A percentile compares a stretch with the other conserved stretches of the same genome.
Conservation (phyloP, 192 early-diverging fungal genomes). For the Obelidium mucronatum region DNA sequence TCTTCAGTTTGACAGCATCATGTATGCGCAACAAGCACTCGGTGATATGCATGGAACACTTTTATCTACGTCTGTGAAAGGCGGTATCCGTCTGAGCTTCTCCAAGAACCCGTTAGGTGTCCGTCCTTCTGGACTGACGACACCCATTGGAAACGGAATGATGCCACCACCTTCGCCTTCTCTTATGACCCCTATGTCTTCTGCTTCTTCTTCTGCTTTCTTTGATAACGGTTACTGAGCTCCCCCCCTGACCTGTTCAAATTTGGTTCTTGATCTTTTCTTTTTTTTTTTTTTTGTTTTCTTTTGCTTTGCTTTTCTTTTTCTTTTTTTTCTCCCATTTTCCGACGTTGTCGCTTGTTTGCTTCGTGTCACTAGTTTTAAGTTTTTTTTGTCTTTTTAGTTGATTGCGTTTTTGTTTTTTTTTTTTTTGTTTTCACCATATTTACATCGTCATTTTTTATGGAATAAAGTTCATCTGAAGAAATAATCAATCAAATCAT, state of each 20-base stretch:
- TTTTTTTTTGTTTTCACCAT: too few relatives aligned
- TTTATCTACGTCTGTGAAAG: constrained; percentile 84
- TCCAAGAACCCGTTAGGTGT: constrained; percentile 97
- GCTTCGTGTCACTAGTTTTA: too few relatives aligned
- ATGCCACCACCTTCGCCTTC: constrained; percentile 28
- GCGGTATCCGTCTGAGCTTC: constrained; percentile 95
- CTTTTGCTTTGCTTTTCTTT: constrained; percentile 10
- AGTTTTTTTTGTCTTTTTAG: too few relatives aligned
- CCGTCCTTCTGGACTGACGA: constrained; percentile 50
- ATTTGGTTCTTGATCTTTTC: background rate
- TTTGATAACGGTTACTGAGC: constrained; percentile 14
- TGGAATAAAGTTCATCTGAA: too few relatives aligned
- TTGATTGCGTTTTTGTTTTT: too few relatives aligned
- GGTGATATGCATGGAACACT: constrained; percentile 85
- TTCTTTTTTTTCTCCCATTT: background rate
- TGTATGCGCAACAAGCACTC: constrained; percentile 89
- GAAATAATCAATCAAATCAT: too few relatives aligned
- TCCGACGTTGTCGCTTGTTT: too few relatives aligned
- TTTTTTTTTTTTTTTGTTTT: constrained; percentile 5
- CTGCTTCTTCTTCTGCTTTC: background rate
- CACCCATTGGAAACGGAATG: constrained; percentile 17
- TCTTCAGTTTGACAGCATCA: constrained; percentile 87
- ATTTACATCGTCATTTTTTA: too few relatives aligned
- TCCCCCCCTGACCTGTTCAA: background rate
- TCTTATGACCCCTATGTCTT: constrained; percentile 16